These are phyloP conservation scores for Peronospora tabacina DNA, from an alignment of 352 stramenopile genomes.

Conservation along the genomic window DNA sequence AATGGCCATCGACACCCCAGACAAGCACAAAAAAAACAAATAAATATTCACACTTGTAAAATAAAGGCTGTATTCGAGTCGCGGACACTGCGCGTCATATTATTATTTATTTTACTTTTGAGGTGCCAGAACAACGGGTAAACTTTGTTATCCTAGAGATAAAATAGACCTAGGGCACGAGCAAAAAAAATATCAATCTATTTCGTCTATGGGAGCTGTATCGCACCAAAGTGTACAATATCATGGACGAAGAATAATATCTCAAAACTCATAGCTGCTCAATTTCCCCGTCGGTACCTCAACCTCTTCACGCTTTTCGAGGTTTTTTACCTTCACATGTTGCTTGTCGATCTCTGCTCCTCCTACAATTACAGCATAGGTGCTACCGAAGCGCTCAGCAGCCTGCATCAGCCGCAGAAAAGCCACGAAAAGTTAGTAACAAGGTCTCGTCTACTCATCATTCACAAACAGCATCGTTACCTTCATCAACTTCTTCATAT, in stretches of 20 bases:
- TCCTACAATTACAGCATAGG: constrained; percentile 68
- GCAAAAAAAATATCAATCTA: background rate
- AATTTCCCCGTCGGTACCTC: constrained; percentile 34
- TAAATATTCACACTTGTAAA: no score
- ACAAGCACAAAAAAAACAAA: no score
- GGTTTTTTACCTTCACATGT: constrained; percentile 72
- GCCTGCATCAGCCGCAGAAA: constrained; percentile 23
- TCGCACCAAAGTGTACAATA: background rate
- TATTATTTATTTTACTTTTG: no score
- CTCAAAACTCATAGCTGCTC: constrained; percentile 26
- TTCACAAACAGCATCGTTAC: constrained; percentile 16
- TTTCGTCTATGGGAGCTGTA: background rate
- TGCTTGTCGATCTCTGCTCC: constrained; percentile 54
- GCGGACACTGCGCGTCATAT: no score
- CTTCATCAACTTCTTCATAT: constrained; percentile 89
- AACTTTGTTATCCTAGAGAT: no score
- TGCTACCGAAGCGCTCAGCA: constrained; percentile 61
- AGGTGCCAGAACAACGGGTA: no score
- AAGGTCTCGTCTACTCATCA: background rate
- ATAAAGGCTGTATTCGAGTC: no score
- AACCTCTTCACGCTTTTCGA: constrained; percentile 47
- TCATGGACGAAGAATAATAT: constrained; percentile 1
- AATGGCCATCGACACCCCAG: no score
- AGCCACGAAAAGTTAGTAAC: background rate
- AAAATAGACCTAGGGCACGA: no score